Conservation (phyloP, 163 green algal genomes). For the Smithsoniella earleae region DNA sequence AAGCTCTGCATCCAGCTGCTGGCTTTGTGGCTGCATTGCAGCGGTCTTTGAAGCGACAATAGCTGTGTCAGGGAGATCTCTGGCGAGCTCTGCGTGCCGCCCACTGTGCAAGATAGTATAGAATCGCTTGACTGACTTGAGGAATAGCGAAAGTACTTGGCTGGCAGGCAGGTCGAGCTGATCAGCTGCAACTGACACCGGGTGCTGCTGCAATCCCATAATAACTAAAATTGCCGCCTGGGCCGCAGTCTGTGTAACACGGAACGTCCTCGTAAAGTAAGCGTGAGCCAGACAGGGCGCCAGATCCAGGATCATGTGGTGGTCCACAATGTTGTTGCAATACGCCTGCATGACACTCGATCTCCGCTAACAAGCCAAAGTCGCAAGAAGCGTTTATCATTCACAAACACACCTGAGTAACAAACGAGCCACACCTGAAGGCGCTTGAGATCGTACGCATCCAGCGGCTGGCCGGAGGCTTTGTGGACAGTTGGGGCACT, state of each 20-base stretch:
- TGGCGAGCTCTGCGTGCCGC: conserved; percentile 64
- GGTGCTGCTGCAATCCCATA: conserved; percentile 65
- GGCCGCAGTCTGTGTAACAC: conserved; percentile 67
- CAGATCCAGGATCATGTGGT: conserved; percentile 91
- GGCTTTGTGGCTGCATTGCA: conserved; percentile 3
- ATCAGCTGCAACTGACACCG: conserved; percentile 47
- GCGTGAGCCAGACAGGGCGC: conserved; percentile 63
- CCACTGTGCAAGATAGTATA: conserved; percentile 49
- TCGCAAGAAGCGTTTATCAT: not conserved
- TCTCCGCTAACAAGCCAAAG: not conserved
- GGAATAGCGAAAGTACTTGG: conserved; percentile 88
- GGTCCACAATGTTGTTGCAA: conserved; percentile 83
- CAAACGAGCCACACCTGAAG: conserved; percentile 55
- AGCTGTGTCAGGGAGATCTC: conserved; percentile 47
- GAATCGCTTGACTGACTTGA: conserved; percentile 68
- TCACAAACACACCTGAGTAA: not conserved
- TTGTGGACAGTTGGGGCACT: conserved; percentile 37
- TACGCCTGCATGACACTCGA: conserved; percentile 63
- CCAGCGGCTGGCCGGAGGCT: conserved; percentile 53
- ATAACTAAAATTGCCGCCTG: conserved; percentile 75
- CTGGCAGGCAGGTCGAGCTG: conserved; percentile 66
- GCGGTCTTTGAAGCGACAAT: not conserved
- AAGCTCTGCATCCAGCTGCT: conserved; percentile 27
- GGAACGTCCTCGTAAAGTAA: conserved; percentile 72
- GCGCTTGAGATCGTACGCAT: conserved; percentile 80